A percentile compares a stretch with the other conserved stretches of the same genome.
phyloP scores from a whole-genome alignment of 2,329 filamentous ascomycete species.

The Paramyrothecium sp. region DNA sequence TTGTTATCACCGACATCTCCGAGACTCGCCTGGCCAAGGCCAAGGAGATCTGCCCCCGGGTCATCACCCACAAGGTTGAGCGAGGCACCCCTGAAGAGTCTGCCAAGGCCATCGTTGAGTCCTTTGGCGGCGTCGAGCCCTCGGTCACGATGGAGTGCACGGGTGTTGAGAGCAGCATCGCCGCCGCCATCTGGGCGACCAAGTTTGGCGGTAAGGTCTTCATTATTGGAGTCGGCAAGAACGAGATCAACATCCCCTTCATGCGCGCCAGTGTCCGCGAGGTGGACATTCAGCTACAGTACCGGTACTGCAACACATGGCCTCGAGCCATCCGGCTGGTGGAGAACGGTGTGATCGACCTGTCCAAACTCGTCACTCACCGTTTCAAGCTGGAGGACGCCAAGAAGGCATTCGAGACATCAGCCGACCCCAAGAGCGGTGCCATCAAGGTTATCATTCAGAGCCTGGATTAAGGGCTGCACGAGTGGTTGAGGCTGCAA shows the following conservation, averaged over 20 bases:
- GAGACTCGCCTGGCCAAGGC: slow-evolving; percentile 82
- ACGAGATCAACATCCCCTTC: slow-evolving; percentile 93
- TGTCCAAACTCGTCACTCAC: slow-evolving; percentile 84
- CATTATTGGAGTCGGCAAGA: slow-evolving; percentile 91
- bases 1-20: slow-evolving; percentile 94
- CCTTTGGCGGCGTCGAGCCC: slow-evolving; percentile 78
- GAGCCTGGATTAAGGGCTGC: slow-evolving; percentile 50
- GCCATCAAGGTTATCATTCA: slow-evolving; percentile 99
- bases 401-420: slow-evolving; percentile 84
- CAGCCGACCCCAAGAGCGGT: slow-evolving; percentile 82
- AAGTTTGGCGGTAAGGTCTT: slow-evolving; percentile 98
- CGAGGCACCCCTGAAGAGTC: slow-evolving; percentile 67
- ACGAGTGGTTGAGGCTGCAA: slow-evolving; percentile 2
- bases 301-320: slow-evolving; percentile 96
- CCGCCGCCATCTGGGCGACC: slow-evolving; percentile 80
- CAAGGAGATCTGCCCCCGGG: slow-evolving; percentile 75
- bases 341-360: slow-evolving; percentile 78
- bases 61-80: slow-evolving; percentile 77
- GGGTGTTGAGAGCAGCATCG: slow-evolving; percentile 86
- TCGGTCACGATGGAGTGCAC: slow-evolving; percentile 88
- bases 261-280: slow-evolving; percentile 90
- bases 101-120: slow-evolving; percentile 63
- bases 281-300: slow-evolving; percentile 95
- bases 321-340: slow-evolving; percentile 87
- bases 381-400: slow-evolving; percentile 84